Conservation (phyloP, 352 stramenopile genomes). For the Pythium scleroteichum region DNA sequence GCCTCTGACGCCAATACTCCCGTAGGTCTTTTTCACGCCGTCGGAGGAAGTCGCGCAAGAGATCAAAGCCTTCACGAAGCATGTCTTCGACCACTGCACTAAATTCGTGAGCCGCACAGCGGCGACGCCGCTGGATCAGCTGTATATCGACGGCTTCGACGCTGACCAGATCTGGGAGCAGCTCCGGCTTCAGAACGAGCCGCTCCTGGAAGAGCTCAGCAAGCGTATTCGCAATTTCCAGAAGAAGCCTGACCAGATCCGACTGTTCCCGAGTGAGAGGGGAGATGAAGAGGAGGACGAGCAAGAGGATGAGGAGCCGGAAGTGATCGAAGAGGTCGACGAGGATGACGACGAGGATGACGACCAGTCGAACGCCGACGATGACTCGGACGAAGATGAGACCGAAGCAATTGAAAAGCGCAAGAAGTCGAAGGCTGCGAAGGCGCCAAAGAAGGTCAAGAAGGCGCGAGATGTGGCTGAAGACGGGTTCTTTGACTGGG, state of each 20-base stretch:
- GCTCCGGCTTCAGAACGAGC: conserved; percentile 78
- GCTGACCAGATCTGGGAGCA: conserved; percentile 87
- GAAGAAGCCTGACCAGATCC: conserved; percentile 59
- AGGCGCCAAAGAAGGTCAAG: conserved; percentile 50
- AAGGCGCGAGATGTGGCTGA: conserved; percentile 67
- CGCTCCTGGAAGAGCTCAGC: conserved; percentile 63
- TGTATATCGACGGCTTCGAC: conserved; percentile 85
- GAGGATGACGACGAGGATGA: conserved; percentile 34
- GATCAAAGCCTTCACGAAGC: conserved; percentile 78
- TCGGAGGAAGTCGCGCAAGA: conserved; percentile 60
- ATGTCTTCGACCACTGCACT: conserved; percentile 75
- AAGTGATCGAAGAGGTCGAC: conserved; percentile 35
- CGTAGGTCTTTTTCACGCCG: conserved; percentile 76
- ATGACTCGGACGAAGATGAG: conserved; percentile 36
- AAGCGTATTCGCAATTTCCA: conserved; percentile 70
- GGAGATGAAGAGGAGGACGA: conserved; percentile 34
- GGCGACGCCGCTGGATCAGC: conserved; percentile 58
- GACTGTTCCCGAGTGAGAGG: conserved; percentile 60
- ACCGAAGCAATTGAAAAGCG: conserved; percentile 31
- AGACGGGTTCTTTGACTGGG: conserved; percentile 87
- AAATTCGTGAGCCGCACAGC: conserved; percentile 53
- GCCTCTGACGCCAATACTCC: too few species aligned
- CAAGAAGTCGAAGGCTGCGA: conserved; percentile 25
- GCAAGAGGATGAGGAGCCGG: conserved; percentile 24
- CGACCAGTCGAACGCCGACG: conserved; percentile 27